These are phyloP conservation scores for Suhomyces kilbournensis DNA, from an alignment of 805 yeast species.

Conservation along the genomic window DNA sequence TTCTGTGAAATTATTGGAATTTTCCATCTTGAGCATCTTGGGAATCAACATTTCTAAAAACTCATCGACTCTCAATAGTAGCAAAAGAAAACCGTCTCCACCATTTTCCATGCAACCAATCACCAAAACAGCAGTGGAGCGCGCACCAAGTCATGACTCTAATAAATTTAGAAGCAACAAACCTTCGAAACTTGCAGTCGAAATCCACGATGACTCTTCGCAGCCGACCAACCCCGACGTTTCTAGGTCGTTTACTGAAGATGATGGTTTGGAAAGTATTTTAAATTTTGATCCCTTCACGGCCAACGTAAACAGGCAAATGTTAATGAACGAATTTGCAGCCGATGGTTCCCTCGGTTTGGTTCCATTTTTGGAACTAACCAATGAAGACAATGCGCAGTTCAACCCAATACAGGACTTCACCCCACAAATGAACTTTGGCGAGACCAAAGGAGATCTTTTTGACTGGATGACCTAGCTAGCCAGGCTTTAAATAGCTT, in stretches of 20 bases:
- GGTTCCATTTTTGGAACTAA: conserved; percentile 59
- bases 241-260: not conserved
- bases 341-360: conserved; percentile 80
- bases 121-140: conserved; percentile 21
- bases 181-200: not conserved
- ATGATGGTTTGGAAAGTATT: conserved; percentile 20
- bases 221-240: not conserved
- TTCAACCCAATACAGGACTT: not conserved
- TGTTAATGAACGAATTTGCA: conserved; percentile 53
- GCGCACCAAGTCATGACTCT: conserved; percentile 12
- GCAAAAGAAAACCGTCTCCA: conserved; percentile 14
- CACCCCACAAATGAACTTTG: not conserved
- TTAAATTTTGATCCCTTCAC: conserved; percentile 41
- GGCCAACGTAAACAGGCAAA: conserved; percentile 25
- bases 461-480: not conserved
- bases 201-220: not conserved
- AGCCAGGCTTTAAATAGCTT: not conserved
- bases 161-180: conserved; percentile 1
- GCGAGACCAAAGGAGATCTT: not conserved
- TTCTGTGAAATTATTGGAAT: conserved; percentile 55
- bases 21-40: conserved; percentile 58
- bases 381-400: not conserved
- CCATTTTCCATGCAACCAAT: conserved; percentile 15
- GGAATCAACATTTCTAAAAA: conserved; percentile 43
- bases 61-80: not conserved